These are phyloP conservation scores for Raffaelea arxii DNA, from an alignment of 2,329 filamentous ascomycete genomes.

Conservation along the genomic window DNA sequence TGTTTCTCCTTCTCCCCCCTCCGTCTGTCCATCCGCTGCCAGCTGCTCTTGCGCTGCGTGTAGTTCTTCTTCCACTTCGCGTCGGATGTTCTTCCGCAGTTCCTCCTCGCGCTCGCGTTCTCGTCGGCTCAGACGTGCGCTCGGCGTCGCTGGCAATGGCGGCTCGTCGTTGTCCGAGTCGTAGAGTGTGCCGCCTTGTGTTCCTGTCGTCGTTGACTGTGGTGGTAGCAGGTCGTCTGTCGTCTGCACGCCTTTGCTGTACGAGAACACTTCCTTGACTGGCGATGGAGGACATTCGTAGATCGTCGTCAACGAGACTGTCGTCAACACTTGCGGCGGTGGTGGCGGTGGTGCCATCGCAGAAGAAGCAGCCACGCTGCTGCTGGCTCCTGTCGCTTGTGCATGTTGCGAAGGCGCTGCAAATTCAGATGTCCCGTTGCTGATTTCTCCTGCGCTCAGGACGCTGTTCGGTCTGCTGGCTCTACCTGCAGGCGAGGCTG, in stretches of 20 bases:
- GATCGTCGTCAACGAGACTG: constrained; percentile 63
- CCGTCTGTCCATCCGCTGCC: constrained; percentile 37
- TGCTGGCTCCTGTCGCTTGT: constrained; percentile 17
- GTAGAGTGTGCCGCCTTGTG: constrained; percentile 43
- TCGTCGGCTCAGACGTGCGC: constrained; percentile 67
- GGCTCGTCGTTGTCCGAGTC: constrained; percentile 56
- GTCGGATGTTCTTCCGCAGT: constrained; percentile 70
- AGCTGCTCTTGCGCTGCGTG: constrained; percentile 55
- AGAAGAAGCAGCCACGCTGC: too few species aligned
- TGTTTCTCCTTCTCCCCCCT: constrained; percentile 65
- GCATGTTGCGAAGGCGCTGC: constrained; percentile 32
- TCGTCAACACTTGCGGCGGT: constrained; percentile 58
- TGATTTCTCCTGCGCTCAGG: constrained; percentile 70
- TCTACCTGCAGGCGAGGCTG: constrained; percentile 55
- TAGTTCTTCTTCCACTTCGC: constrained; percentile 89
- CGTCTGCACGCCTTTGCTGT: constrained; percentile 95
- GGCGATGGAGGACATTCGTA: constrained; percentile 72
- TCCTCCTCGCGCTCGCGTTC: constrained; percentile 82
- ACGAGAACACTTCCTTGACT: constrained; percentile 79
- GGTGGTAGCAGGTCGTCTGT: constrained; percentile 60
- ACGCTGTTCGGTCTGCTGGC: constrained; percentile 80
- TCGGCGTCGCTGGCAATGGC: constrained; percentile 45
- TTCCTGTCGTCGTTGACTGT: constrained; percentile 33
- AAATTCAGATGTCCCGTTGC: constrained; percentile 57
- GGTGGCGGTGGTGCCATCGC: too few species aligned